Evolutionary conservation across 2,329 filamentous ascomycete genomes (phyloP), one percentile per base, ranked within the genome.

Genomic region (Trichoderma aggressivum): DNA sequence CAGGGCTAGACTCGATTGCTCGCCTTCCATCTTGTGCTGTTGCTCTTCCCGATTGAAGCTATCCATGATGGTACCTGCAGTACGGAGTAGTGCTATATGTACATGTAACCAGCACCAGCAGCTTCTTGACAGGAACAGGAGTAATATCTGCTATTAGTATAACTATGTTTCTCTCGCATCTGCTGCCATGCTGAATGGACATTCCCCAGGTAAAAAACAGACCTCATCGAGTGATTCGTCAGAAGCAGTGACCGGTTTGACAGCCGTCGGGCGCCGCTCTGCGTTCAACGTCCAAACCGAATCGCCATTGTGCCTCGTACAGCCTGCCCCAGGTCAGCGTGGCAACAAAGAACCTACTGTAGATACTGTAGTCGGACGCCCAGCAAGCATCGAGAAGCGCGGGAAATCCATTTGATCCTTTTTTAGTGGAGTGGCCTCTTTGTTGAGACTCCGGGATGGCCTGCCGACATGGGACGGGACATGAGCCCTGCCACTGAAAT

Each of bases 201-300:
- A 28, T 28, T 28, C 26, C 26, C 26, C 26, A 28, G 26, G 26
- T 28, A 28, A 28, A 28, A 28, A 53, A 26, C n/a, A 36, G 21
- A 18, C 3, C 1, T n/a, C 16, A 56, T 36, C 24, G 16, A 66
- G 21, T 55, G 21, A 28, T 43, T 58, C 50, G 12, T 18, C 26
- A 24, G n/a, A 34, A 26, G 47, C 47, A 53, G n/a, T 36, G 7
- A 18, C 34, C 18, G 36, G 36, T 32, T 67, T 30, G 34, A 58
- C 34, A 58, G 65, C 34, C 56, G 36, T 36, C 56, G 65, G 65
- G 65, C 65, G 65, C 34, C 56, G 56, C 56, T 21, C 39, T 60
- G 65, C 65, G 65, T 69, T 69, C n/a, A 28, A 30, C 28, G 10
- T 59, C 16, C 16, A 2, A 24, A 24, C 58, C 24, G 16, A 28